A percentile compares a stretch with the other conserved stretches of the same genome.
Evolutionary conservation across 2,329 filamentous ascomycete genomes (phyloP).

Genomic region (Ceratocystiopsis minuta): DNA sequence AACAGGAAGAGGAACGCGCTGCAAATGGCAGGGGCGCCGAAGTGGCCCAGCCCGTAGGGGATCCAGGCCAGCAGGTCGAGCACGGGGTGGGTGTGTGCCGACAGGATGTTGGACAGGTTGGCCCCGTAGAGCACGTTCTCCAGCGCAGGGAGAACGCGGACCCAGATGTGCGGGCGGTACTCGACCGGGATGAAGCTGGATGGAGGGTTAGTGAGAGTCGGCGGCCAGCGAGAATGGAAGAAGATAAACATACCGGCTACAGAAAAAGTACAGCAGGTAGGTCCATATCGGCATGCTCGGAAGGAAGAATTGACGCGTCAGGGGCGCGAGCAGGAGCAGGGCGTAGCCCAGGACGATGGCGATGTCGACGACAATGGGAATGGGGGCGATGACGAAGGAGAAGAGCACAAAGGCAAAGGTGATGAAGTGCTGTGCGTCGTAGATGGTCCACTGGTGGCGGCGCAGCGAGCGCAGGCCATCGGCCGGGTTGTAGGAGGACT

Average conservation of each 20-base stretch:
- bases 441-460: constrained; percentile 60
- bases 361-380: constrained; percentile 64
- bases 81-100: constrained; percentile 66
- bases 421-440: constrained; percentile 72
- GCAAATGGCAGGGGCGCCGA: constrained; percentile 66
- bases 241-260: constrained; percentile 68
- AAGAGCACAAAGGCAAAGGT: constrained; percentile 62
- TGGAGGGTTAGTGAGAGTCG: not conserved
- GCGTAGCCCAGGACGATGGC: constrained; percentile 49
- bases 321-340: constrained; percentile 57
- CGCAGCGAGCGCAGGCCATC: constrained; percentile 62
- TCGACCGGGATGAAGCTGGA: constrained; percentile 71
- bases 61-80: constrained; percentile 85
- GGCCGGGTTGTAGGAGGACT: constrained; percentile 65
- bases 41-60: constrained; percentile 83
- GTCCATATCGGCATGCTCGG: constrained; percentile 71
- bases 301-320: constrained; percentile 79
- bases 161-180: constrained; percentile 86
- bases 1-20: constrained; percentile 72
- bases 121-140: constrained; percentile 95
- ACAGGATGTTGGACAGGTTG: constrained; percentile 89
- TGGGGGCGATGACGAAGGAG: constrained; percentile 64
- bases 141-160: constrained; percentile 79
- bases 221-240: not conserved
- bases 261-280: constrained; percentile 84